These are phyloP conservation scores for Dictyostelium firmibasis DNA, from an alignment of 78 protist species.

Conservation along the genomic window DNA sequence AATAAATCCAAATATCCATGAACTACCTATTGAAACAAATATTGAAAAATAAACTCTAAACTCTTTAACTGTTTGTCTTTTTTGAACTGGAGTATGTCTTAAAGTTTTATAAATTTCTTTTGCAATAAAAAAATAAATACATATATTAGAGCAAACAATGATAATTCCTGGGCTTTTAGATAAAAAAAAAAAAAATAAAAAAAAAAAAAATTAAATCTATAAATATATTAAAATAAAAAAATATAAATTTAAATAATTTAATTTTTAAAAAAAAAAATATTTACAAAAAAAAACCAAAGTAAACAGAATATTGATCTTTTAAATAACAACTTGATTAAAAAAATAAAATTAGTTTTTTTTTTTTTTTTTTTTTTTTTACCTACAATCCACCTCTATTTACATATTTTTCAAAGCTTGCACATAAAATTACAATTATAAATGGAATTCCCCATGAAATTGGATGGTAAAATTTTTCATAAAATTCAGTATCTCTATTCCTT, in stretches of 20 bases:
- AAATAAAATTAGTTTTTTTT: not conserved
- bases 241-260: no score
- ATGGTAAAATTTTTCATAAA: conserved; percentile 71
- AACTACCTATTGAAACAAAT: conserved; percentile 48
- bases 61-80: conserved; percentile 62
- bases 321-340: conserved; percentile 42
- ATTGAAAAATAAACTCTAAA: conserved; percentile 75
- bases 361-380: not conserved
- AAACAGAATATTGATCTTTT: conserved; percentile 8
- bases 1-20: conserved; percentile 79
- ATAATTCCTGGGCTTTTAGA: conserved; percentile 51
- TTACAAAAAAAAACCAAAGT: conserved; percentile 20
- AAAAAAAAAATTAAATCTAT: not conserved
- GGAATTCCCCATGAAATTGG: conserved; percentile 71
- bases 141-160: conserved; percentile 69
- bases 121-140: conserved; percentile 67
- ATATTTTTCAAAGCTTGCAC: conserved; percentile 37
- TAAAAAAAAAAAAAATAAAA: not conserved
- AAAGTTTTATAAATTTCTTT: conserved; percentile 80
- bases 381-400: conserved; percentile 42
- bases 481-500: conserved; percentile 73
- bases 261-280: not conserved
- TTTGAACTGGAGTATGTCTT: conserved; percentile 62
- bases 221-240: conserved; percentile 17
- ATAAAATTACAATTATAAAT: conserved; percentile 6